phyloP scores from a whole-genome alignment of 2,329 filamentous ascomycete genomes.

The Cryoendolithus antarcticus region DNA sequence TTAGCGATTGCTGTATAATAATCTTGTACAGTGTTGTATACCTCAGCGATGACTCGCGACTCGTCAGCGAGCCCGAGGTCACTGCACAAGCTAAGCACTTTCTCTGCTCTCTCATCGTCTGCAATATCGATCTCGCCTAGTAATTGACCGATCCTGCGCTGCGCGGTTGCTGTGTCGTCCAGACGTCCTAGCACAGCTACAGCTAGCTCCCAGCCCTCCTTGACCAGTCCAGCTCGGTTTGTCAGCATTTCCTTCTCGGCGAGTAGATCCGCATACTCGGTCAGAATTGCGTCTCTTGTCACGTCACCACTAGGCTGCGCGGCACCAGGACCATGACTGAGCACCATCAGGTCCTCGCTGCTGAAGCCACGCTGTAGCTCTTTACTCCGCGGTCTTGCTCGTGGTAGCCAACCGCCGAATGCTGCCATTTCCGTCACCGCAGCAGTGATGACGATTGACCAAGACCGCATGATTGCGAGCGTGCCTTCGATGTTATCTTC shows the following conservation, averaged over 20 bases:
- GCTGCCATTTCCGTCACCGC: conserved; percentile 73
- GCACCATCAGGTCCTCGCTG: conserved; percentile 70
- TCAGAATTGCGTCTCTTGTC: conserved; percentile 71
- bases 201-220: conserved; percentile 76
- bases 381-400: conserved; percentile 39
- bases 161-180: conserved; percentile 58
- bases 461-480: conserved; percentile 59
- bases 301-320: conserved; percentile 44
- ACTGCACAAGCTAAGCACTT: conserved; percentile 65
- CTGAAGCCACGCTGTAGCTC: conserved; percentile 52
- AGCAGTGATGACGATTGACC: conserved; percentile 69
- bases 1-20: conserved; percentile 10
- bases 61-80: conserved; percentile 67
- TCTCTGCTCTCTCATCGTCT: conserved; percentile 62
- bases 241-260: conserved; percentile 25
- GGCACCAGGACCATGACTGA: conserved; percentile 52
- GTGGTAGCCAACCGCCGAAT: conserved; percentile 69
- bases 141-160: conserved; percentile 61
- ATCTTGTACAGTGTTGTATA: conserved; percentile 34
- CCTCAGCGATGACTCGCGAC: conserved; percentile 71
- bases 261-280: conserved; percentile 61
- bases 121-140: conserved; percentile 61
- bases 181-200: conserved; percentile 72
- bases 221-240: conserved; percentile 7
- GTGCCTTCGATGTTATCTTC: conserved; percentile 71